A percentile compares a stretch with the other conserved stretches of the same genome.
Conservation (phyloP, 1,284 basidiomycete genomes). For the Neotropicomus parvogracilis region DNA sequence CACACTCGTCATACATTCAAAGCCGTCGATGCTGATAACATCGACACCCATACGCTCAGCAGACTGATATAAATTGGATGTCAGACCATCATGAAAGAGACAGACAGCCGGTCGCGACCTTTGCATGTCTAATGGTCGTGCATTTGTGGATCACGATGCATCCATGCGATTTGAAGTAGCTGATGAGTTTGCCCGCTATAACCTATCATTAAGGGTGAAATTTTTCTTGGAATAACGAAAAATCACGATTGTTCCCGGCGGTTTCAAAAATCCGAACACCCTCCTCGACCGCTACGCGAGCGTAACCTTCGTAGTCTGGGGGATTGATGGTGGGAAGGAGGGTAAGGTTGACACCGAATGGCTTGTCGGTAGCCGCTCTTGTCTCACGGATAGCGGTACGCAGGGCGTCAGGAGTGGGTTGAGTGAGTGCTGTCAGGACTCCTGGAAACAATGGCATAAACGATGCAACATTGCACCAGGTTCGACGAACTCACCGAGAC, state of each 20-base stretch:
- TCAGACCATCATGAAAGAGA: not conserved
- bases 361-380: constrained; percentile 62
- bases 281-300: constrained; percentile 80
- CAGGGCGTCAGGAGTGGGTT: constrained; percentile 81
- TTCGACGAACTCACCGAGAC: constrained; percentile 52
- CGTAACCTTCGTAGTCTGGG: constrained; percentile 86
- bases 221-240: not conserved
- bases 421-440: constrained; percentile 84
- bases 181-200: constrained; percentile 73
- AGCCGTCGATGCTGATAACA: constrained; percentile 83
- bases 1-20: constrained; percentile 61
- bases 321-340: constrained; percentile 87
- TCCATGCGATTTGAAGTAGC: constrained; percentile 73
- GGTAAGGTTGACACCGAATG: constrained; percentile 92
- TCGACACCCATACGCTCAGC: constrained; percentile 81
- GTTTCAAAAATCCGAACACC: constrained; percentile 91
- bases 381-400: constrained; percentile 85
- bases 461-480: constrained; percentile 1
- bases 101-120: constrained; percentile 41
- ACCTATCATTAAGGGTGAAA: not conserved
- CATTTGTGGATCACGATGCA: constrained; percentile 90
- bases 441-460: constrained; percentile 37
- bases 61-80: constrained; percentile 40
- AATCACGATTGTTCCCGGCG: constrained; percentile 83
- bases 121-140: constrained; percentile 83